Conservation (phyloP, 148 eudicot species). For the Cornus kousa region DNA sequence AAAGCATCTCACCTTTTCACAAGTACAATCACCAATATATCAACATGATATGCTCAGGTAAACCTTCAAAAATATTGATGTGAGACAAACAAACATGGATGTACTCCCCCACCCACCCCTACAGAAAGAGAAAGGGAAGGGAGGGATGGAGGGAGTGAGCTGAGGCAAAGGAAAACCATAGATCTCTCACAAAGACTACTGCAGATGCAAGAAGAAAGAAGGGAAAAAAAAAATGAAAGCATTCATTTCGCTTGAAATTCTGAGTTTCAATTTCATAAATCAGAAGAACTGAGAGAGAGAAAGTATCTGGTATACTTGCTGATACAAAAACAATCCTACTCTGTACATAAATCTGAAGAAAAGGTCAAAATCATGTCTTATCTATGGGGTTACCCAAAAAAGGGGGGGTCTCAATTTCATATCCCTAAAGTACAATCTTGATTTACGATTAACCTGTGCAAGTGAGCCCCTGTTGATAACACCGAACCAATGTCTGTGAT, state of each 20-base stretch:
- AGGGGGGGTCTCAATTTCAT: conserved; percentile 32
- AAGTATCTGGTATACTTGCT: conserved; percentile 27
- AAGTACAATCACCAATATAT: not conserved
- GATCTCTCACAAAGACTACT: not conserved
- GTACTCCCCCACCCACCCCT: too few species aligned
- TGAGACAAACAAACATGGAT: not conserved
- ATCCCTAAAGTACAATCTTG: conserved; percentile 49
- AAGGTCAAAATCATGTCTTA: conserved; percentile 26
- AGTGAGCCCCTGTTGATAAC: conserved; percentile 13
- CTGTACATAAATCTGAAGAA: conserved; percentile 51
- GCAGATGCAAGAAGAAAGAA: not conserved
- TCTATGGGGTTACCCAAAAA: conserved; percentile 46
- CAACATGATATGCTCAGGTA: not conserved
- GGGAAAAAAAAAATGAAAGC: not conserved
- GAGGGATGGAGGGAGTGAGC: too few species aligned
- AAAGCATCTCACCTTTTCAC: not conserved
- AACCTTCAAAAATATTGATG: not conserved
- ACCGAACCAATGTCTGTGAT: conserved; percentile 6
- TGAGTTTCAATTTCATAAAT: not conserved
- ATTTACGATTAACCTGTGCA: conserved; percentile 29
- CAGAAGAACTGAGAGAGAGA: conserved; percentile 4
- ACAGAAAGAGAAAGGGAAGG: not conserved
- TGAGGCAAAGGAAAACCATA: not conserved
- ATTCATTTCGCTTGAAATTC: not conserved
- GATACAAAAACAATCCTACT: conserved; percentile 35